Evolutionary conservation across 495 filamentous ascomycete species (phyloP), one percentile per base, ranked within the genome.

Genomic region (Saxophila tyrrhenica): DNA sequence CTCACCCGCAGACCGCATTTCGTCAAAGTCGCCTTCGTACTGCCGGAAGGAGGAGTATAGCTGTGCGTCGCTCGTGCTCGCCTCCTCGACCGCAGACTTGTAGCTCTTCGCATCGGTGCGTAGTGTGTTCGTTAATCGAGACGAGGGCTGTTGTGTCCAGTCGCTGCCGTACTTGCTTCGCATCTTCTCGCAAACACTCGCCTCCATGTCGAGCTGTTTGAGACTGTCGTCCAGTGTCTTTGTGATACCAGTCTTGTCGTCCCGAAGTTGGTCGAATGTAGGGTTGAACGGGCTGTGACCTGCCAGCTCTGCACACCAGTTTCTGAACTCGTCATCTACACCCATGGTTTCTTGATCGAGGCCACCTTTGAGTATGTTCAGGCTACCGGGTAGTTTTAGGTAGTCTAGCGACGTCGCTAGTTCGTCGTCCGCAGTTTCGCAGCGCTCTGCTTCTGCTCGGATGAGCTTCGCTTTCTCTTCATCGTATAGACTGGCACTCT

Each of bases 111-210:
- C 81, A 65, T 98, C 94, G 46, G 80, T 83, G 49, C 89, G 78
- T 25, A 98, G 75, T 0, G 90, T 97, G 1, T 83, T 80, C 3
- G 90, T 98, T 21, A 98, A 77, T 57, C 88, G 75, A 29, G 84
- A 85, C 64, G 89, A 95, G 21, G 94, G 94, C 62, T 97, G 92
- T 66, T 98, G 92, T 19, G 87, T 95, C 92, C 92, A 98, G 44
- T 96, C 92, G 11, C 73, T 77, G 25, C 92, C 90, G 66, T 96
- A 96, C 68, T 98, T 98, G 1, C 89, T 94, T 48, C 92, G 80
- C 92, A 98, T 98, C 74, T 95, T 96, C 70, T 98, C 92, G 67
- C 92, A 98, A 5, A 97, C 89, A 52, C 86, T 92, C 71, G 96
- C 94, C 67, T 98, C 92, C 79, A 91, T 83, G 61, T 97, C 92